Percentiles rank a stretch among this genome's conserved stretches.
These are phyloP conservation scores for Byssochlamys sp. DNA, from an alignment of 2,329 filamentous ascomycete genomes.

Conservation along the genomic window DNA sequence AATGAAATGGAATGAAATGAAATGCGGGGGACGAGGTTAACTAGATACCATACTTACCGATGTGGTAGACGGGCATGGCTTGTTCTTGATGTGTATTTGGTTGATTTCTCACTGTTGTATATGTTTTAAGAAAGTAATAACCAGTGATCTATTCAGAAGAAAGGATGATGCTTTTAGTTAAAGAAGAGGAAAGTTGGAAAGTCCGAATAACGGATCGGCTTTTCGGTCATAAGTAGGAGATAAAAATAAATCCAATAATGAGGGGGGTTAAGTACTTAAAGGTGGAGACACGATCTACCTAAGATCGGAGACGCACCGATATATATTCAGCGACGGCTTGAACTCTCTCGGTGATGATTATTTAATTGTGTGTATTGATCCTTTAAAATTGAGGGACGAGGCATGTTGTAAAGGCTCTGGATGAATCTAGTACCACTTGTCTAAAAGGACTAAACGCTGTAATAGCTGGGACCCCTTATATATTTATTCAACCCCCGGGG, in stretches of 20 bases:
- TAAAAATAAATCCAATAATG: not conserved
- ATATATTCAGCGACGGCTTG: not conserved
- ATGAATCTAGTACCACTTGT: too few species aligned
- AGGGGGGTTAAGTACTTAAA: not conserved
- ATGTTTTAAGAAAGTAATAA: not conserved
- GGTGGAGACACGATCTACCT: not conserved
- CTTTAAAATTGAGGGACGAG: too few species aligned
- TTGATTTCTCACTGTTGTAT: not conserved
- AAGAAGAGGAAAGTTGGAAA: not conserved
- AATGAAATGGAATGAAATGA: too few species aligned
- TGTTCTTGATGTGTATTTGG: not conserved
- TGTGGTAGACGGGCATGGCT: conserved; percentile 33
- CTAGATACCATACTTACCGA: conserved; percentile 19
- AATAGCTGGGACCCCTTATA: too few species aligned
- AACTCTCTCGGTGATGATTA: not conserved
- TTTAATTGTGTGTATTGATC: too few species aligned
- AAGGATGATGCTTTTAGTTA: not conserved
- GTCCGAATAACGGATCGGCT: not conserved
- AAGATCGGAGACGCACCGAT: not conserved
- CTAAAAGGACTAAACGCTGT: too few species aligned
- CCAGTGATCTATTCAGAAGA: not conserved
- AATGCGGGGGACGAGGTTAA: not conserved
- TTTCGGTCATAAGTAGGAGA: not conserved
- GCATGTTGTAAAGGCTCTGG: too few species aligned
- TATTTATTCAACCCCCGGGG: too few species aligned